A percentile compares a stretch with the other conserved stretches of the same genome.
Conservation (phyloP, 306 rosid genomes). For the Biancaea sappan region DNA sequence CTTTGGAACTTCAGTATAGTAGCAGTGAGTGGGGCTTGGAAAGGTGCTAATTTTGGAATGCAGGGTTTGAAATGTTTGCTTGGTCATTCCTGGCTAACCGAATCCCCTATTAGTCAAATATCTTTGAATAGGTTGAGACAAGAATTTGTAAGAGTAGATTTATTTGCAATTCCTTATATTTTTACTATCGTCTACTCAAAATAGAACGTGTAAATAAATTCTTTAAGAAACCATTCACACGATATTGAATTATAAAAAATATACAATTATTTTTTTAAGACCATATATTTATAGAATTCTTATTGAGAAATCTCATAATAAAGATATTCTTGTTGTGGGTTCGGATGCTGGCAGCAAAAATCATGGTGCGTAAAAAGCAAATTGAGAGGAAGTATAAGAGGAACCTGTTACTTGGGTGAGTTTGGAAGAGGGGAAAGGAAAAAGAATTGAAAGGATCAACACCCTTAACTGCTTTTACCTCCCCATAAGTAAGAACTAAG, state of each 20-base stretch:
- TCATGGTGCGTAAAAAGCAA: not conserved
- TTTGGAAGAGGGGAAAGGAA: not conserved
- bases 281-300: no score
- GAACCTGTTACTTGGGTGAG: not conserved
- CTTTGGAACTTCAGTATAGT: constrained; percentile 7
- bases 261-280: no score
- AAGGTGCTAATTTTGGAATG: constrained; percentile 25
- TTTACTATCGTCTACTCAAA: no score
- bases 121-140: no score
- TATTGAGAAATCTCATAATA: no score
- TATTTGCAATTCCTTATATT: no score
- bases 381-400: not conserved
- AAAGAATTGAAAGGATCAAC: not conserved
- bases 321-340: not conserved
- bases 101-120: constrained; percentile 15
- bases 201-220: no score
- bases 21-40: constrained; percentile 14
- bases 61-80: not conserved
- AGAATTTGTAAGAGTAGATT: no score
- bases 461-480: not conserved
- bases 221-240: no score
- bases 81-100: constrained; percentile 20
- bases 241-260: no score
- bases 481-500: not conserved
- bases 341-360: not conserved